phyloP scores from a whole-genome alignment of 352 stramenopile genomes.

The Aphanomyces cochlioides region DNA sequence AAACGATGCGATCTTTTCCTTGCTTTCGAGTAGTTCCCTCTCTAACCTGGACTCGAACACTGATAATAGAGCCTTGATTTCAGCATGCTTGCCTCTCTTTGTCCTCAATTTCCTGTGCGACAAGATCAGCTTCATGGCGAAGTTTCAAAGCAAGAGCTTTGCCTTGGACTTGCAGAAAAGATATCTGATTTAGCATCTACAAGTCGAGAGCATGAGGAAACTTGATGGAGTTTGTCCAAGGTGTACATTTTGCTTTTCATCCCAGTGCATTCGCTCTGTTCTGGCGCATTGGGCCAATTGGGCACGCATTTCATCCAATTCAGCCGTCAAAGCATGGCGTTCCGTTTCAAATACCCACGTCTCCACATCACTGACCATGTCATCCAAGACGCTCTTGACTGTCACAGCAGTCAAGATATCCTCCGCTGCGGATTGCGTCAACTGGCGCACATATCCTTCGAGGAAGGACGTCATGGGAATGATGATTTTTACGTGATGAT shows the following conservation, averaged over 20 bases:
- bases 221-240: no score
- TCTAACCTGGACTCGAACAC: conserved; percentile 42
- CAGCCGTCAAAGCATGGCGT: conserved; percentile 36
- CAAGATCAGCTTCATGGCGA: conserved; percentile 2
- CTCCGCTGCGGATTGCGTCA: not conserved
- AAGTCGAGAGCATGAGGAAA: no score
- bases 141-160: not conserved
- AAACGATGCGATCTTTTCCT: conserved; percentile 52
- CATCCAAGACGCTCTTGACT: conserved; percentile 48
- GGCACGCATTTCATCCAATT: conserved; percentile 40
- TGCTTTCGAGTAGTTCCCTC: conserved; percentile 50
- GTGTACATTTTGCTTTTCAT: conserved; percentile 23
- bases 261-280: conserved; percentile 15
- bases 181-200: conserved; percentile 19
- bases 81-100: not conserved
- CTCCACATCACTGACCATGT: conserved; percentile 84
- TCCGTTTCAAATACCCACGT: conserved; percentile 58
- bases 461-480: not conserved
- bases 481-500: not conserved
- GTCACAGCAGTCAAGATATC: conserved; percentile 18
- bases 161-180: conserved; percentile 11
- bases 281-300: conserved; percentile 38
- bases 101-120: not conserved
- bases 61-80: not conserved
- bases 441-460: conserved; percentile 9